Conservation (phyloP, 257 asterid species). For the Rehmannia glutinosa region DNA sequence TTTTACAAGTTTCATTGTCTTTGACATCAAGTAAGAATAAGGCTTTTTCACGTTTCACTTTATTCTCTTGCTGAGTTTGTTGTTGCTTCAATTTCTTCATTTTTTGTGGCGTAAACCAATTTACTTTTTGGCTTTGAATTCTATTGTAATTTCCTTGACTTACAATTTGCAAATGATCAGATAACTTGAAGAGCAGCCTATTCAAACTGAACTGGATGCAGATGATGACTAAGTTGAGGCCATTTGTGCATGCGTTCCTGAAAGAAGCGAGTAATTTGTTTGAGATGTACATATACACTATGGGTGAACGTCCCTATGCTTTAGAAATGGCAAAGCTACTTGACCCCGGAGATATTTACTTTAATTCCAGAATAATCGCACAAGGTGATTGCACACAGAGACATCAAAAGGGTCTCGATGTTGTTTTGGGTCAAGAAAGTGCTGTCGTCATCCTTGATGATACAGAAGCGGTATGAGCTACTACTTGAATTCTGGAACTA, state of each 20-base stretch:
- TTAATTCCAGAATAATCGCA: constrained; percentile 78
- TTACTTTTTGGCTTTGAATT: constrained; percentile 1
- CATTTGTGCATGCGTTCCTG: constrained; percentile 71
- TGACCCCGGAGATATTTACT: constrained; percentile 69
- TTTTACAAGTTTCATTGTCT: neutral
- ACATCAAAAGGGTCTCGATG: constrained; percentile 88
- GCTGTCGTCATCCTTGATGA: constrained; percentile 92
- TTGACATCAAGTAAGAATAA: neutral
- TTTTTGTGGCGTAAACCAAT: neutral
- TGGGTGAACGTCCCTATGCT: constrained; percentile 95
- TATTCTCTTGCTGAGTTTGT: no score
- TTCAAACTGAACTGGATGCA: constrained; percentile 62
- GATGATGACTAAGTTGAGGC: constrained; percentile 97
- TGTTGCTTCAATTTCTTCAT: neutral
- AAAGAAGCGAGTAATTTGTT: constrained; percentile 70
- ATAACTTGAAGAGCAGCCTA: constrained; percentile 53
- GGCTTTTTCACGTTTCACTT: neutral
- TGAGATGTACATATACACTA: constrained; percentile 91
- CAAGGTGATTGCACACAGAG: constrained; percentile 81
- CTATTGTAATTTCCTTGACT: constrained; percentile 11
- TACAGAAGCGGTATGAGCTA: constrained; percentile 65
- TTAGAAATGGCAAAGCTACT: constrained; percentile 81
- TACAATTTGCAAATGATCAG: constrained; percentile 36
- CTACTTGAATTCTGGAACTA: constrained; percentile 4
- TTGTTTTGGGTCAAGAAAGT: constrained; percentile 88